Conservation (phyloP, 202 grass and related monocot species). For the Zizania palustris region DNA sequence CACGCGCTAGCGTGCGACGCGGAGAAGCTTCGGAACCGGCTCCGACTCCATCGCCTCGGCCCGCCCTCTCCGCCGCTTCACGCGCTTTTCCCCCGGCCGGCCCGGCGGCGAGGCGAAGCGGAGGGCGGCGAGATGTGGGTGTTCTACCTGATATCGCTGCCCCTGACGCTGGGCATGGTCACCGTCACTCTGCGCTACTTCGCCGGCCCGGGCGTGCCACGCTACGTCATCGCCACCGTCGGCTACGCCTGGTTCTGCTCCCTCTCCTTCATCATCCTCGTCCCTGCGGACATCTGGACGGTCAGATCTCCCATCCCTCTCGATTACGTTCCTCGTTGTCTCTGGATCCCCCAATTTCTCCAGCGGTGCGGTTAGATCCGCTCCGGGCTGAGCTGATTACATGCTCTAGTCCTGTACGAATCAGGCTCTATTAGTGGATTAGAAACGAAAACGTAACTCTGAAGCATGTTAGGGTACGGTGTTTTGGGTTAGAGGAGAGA, state of each 20-base stretch:
- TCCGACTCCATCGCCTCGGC: not conserved
- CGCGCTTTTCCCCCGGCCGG: constrained; percentile 17
- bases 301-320: constrained; percentile 61
- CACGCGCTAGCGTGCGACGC: constrained; percentile 4
- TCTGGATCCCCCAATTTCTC: not conserved
- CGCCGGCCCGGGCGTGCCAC: constrained; percentile 86
- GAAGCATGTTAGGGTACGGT: constrained; percentile 7
- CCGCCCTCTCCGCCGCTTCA: not conserved
- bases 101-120: constrained; percentile 20
- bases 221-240: constrained; percentile 85
- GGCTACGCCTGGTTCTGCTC: constrained; percentile 99
- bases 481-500: not conserved
- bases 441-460: not conserved
- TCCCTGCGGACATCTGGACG: constrained; percentile 98
- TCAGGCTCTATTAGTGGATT: constrained; percentile 15
- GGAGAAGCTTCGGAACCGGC: constrained; percentile 44
- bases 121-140: constrained; percentile 83
- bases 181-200: constrained; percentile 94
- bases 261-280: constrained; percentile 98
- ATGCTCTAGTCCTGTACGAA: constrained; percentile 28
- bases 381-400: not conserved
- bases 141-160: constrained; percentile 96
- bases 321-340: constrained; percentile 12
- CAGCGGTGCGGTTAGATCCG: constrained; percentile 41
- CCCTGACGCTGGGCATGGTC: constrained; percentile 97